Conservation (phyloP, 495 filamentous ascomycete species). For the Penicillium taxi region DNA sequence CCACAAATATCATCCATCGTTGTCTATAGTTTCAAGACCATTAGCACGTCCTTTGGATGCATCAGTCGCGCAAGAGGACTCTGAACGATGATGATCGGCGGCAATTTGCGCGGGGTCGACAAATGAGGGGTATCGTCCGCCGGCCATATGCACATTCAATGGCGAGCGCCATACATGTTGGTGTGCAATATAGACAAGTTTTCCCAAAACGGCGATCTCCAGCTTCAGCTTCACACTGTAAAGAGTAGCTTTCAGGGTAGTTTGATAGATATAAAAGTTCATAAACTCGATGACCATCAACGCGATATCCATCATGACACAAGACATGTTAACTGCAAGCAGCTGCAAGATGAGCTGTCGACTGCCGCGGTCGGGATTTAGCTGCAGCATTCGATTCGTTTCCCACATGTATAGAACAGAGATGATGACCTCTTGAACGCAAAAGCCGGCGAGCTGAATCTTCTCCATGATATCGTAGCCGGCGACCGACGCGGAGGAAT, state of each 20-base stretch:
- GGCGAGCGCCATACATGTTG: conserved; percentile 19
- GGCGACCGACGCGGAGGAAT: conserved; percentile 7
- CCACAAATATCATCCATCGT: too few species aligned
- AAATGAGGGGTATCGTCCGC: conserved; percentile 19
- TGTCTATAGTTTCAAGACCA: conserved; percentile 12
- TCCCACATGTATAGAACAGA: conserved; percentile 26
- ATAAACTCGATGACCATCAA: conserved; percentile 26
- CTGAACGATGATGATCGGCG: conserved; percentile 14
- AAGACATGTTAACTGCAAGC: conserved; percentile 23
- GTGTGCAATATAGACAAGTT: conserved; percentile 24
- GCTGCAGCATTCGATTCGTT: conserved; percentile 21
- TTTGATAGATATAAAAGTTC: conserved; percentile 27
- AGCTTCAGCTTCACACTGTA: conserved; percentile 26
- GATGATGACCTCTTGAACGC: conserved; percentile 25
- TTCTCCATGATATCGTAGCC: conserved; percentile 27
- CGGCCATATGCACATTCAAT: conserved; percentile 5
- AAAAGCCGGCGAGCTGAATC: conserved; percentile 22
- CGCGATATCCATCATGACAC: conserved; percentile 27
- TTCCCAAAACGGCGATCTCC: conserved; percentile 23
- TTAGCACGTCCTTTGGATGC: conserved; percentile 12
- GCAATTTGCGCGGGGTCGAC: conserved; percentile 16
- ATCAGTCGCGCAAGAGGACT: conserved; percentile 10
- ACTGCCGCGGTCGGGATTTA: conserved; percentile 18
- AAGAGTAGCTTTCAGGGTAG: conserved; percentile 22
- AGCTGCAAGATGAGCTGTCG: conserved; percentile 24